Conservation (phyloP, 805 yeast species). For the Starmerella powellii region DNA sequence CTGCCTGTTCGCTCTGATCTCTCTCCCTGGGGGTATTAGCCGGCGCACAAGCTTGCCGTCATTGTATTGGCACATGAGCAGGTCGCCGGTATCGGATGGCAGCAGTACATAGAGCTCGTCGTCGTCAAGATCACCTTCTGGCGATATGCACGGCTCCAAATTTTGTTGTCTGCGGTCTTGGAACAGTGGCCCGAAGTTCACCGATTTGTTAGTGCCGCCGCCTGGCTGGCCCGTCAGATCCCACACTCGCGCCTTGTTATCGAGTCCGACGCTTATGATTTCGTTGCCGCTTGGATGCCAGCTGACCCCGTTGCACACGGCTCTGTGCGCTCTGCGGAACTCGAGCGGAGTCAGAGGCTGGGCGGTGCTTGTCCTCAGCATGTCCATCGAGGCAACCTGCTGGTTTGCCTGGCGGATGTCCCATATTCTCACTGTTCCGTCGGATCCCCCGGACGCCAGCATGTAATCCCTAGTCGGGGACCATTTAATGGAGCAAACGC, state of each 20-base stretch:
- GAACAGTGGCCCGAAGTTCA: conserved; percentile 68
- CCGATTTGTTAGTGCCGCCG: conserved; percentile 43
- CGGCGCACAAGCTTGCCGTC: conserved; percentile 56
- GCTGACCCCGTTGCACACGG: conserved; percentile 62
- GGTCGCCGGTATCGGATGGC: conserved; percentile 67
- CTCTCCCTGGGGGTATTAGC: conserved; percentile 30
- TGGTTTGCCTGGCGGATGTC: conserved; percentile 62
- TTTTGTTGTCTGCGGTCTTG: conserved; percentile 52
- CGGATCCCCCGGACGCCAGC: conserved; percentile 68
- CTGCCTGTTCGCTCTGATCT: conserved; percentile 30
- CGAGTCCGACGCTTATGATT: conserved; percentile 59
- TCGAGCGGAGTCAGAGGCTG: conserved; percentile 25
- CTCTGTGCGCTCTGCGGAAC: conserved; percentile 53
- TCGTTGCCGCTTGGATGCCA: conserved; percentile 61
- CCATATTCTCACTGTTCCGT: conserved; percentile 76
- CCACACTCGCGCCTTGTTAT: conserved; percentile 75
- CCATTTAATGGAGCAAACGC: conserved; percentile 55
- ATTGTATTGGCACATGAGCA: conserved; percentile 43
- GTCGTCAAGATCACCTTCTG: conserved; percentile 37
- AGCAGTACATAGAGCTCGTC: conserved; percentile 36
- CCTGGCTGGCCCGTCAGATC: conserved; percentile 39
- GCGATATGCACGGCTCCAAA: conserved; percentile 43
- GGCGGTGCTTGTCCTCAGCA: conserved; percentile 34
- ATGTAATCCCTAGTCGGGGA: conserved; percentile 51
- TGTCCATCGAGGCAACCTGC: conserved; percentile 52